Evolutionary conservation across 768 basidiomycete species (phyloP).

Genomic region (Mycena haematopus): DNA sequence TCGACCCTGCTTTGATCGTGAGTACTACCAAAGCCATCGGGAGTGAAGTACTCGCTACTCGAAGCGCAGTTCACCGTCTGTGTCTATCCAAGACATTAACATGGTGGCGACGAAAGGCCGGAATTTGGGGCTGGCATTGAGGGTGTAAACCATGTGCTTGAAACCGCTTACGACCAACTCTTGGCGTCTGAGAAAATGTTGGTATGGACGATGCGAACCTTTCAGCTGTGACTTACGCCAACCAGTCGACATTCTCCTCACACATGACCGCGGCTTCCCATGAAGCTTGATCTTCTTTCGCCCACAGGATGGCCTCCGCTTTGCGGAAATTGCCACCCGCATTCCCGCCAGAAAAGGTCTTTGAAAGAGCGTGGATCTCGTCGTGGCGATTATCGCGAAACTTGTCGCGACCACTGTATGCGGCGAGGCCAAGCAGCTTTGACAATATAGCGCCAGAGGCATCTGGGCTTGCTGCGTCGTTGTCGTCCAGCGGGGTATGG

Average conservation of each 20-base stretch:
- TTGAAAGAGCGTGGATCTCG: conserved; percentile 4
- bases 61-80: conserved; percentile 3
- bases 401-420: conserved; percentile 17
- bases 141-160: conserved; percentile 10
- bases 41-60: conserved; percentile 14
- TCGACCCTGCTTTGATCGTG: conserved; percentile 7
- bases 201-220: not conserved
- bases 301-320: conserved; percentile 14
- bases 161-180: conserved; percentile 11
- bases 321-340: conserved; percentile 19
- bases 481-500: not conserved
- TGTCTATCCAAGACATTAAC: conserved; percentile 10
- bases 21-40: not conserved
- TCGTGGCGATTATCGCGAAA: conserved; percentile 11
- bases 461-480: not conserved
- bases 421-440: conserved; percentile 3
- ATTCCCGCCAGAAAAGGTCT: conserved; percentile 11
- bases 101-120: conserved; percentile 12
- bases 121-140: conserved; percentile 13
- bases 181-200: conserved; percentile 17
- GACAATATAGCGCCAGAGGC: conserved; percentile 1
- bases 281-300: conserved; percentile 8
- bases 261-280: conserved; percentile 6
- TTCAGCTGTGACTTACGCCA: conserved; percentile 6
- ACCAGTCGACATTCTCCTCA: conserved; percentile 19